phyloP scores from a whole-genome alignment of 352 stramenopile species.

The Globisporangium cystogenes region DNA sequence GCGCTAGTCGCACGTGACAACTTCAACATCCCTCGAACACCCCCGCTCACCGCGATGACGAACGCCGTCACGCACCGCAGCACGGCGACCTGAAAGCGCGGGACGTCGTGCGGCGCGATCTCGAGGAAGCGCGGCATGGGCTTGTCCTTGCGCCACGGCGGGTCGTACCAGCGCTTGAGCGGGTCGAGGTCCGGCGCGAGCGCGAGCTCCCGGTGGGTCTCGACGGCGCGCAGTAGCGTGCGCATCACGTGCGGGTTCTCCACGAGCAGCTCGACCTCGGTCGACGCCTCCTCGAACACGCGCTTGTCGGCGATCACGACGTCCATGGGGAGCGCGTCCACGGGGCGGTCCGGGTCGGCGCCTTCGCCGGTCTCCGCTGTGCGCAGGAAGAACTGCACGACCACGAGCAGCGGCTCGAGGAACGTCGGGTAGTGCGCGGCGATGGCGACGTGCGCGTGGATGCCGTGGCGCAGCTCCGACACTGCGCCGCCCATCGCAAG shows the following conservation, averaged over 20 bases:
- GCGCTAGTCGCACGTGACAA: neutral
- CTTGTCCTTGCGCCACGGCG: conserved; percentile 38
- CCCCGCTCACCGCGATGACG: too few species aligned
- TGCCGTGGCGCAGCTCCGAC: conserved; percentile 58
- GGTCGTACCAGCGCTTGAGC: conserved; percentile 47
- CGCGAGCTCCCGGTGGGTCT: conserved; percentile 29
- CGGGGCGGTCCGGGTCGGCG: conserved; percentile 34
- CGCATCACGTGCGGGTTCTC: conserved; percentile 46
- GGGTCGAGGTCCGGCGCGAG: conserved; percentile 54
- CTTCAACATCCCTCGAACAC: neutral
- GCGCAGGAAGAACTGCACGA: conserved; percentile 61
- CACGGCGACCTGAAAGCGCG: conserved; percentile 46
- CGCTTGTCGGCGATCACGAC: conserved; percentile 45
- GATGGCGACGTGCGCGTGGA: conserved; percentile 60
- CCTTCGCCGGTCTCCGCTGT: conserved; percentile 64
- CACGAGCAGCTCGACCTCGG: conserved; percentile 60
- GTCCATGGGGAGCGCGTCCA: conserved; percentile 48
- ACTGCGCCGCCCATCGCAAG: conserved; percentile 53
- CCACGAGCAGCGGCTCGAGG: conserved; percentile 50
- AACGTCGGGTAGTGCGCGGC: conserved; percentile 48
- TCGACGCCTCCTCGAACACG: conserved; percentile 61
- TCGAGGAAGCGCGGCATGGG: conserved; percentile 45
- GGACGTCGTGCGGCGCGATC: conserved; percentile 35
- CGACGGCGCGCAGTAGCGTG: conserved; percentile 38
- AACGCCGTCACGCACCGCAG: conserved; percentile 20